These are phyloP conservation scores for Ophiognomonia clavigignenti-juglandacearum DNA, from an alignment of 2,329 filamentous ascomycete species.

Conservation along the genomic window DNA sequence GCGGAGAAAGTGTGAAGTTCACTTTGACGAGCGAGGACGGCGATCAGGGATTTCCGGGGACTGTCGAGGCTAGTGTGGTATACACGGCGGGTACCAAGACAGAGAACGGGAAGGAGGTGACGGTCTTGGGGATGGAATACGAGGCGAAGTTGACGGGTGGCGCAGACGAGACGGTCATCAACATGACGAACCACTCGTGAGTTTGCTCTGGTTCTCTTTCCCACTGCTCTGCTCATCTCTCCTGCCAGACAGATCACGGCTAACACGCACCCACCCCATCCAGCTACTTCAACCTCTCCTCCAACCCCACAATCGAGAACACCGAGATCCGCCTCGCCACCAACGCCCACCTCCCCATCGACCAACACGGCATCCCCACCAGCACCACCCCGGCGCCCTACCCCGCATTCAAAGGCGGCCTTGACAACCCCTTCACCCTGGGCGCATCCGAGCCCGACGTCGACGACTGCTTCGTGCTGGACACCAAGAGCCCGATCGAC, in stretches of 20 bases:
- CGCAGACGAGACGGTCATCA: constrained; percentile 84
- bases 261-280: not conserved
- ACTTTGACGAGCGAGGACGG: constrained; percentile 67
- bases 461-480: constrained; percentile 88
- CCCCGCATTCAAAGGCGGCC: constrained; percentile 53
- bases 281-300: constrained; percentile 63
- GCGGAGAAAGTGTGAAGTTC: constrained; percentile 64
- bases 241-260: not conserved
- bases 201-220: constrained; percentile 16
- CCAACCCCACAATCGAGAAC: constrained; percentile 47
- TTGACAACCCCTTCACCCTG: constrained; percentile 64
- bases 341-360: constrained; percentile 66
- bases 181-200: constrained; percentile 93
- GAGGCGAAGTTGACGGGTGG: constrained; percentile 76
- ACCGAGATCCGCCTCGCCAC: constrained; percentile 63
- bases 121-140: constrained; percentile 80
- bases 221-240: not conserved
- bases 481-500: constrained; percentile 54
- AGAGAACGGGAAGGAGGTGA: constrained; percentile 55
- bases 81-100: constrained; percentile 70
- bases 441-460: constrained; percentile 68
- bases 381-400: constrained; percentile 61
- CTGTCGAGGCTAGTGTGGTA: constrained; percentile 69
- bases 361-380: constrained; percentile 69
- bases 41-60: constrained; percentile 87